Conservation (phyloP, 2,329 filamentous ascomycete species). For the Bipolaris victoriae region DNA sequence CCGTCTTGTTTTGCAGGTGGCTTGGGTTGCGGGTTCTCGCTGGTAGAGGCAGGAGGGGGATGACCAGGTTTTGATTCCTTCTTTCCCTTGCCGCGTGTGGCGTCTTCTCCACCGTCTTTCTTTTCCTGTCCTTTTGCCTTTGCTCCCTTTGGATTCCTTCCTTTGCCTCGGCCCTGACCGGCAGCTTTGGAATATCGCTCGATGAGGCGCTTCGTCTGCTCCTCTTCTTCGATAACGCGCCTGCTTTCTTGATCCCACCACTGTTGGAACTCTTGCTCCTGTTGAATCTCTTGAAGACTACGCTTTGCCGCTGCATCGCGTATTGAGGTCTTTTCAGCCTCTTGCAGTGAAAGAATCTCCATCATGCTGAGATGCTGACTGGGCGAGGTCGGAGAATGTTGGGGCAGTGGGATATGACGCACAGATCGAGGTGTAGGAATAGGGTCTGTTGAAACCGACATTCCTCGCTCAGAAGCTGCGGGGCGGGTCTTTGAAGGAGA, state of each 20-base stretch:
- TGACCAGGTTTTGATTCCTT: slow-evolving; percentile 16
- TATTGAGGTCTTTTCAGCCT: slow-evolving; percentile 80
- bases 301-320: slow-evolving; percentile 86
- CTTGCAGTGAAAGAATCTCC: slow-evolving; percentile 88
- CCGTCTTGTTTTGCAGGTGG: slow-evolving; percentile 13
- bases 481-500: slow-evolving; percentile 37
- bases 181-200: slow-evolving; percentile 32
- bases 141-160: slow-evolving; percentile 17
- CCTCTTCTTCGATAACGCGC: slow-evolving; percentile 68
- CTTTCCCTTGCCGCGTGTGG: slow-evolving; percentile 24
- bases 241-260: slow-evolving; percentile 92
- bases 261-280: slow-evolving; percentile 94
- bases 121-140: slow-evolving; percentile 36
- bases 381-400: slow-evolving; percentile 66
- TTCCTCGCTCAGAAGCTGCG: slow-evolving; percentile 39
- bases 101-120: slow-evolving; percentile 26
- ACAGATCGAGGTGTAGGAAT: slow-evolving; percentile 53
- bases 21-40: slow-evolving; percentile 12
- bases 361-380: slow-evolving; percentile 75
- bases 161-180: slow-evolving; percentile 36
- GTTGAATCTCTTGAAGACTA: slow-evolving; percentile 90
- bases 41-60: not conserved
- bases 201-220: slow-evolving; percentile 49
- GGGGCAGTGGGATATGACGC: slow-evolving; percentile 59
- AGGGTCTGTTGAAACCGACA: slow-evolving; percentile 44